Base-by-base conservation (phyloP, 1,284 basidiomycete species). In the Malassezia furfur region DNA sequence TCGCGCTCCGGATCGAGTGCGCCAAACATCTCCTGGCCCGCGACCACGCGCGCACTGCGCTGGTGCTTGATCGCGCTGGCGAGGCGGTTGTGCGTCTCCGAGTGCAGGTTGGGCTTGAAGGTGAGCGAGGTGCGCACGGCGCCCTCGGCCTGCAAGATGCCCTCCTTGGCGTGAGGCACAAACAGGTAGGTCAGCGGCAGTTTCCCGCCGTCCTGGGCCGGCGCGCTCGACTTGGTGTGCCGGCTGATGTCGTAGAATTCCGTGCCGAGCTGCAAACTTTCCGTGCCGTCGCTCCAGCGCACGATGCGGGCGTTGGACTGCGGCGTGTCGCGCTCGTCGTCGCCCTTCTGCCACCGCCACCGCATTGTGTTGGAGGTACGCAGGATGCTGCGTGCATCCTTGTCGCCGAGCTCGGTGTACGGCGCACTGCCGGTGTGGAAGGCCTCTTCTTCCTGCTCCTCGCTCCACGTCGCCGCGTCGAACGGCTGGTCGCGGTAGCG, bases 321-420 rank as follows among this genome's bases (percentile, higher is more conserved):
- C 61, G 84, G 81, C 65, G 78, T 78, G 84, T 84, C 78, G 5
- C 40, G 38, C 5, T 83, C 85, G 38, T 79, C 76, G 54, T 82
- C 80, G 66, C 62, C 83, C 68, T 85, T 85, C 9, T 79, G 78
- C 88, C 90, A 93, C 57, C 85, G 81, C 89, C 89, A 93, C 43
- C 89, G 82, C 31, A 93, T 80, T 2, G 88, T 90, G 74, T 91
- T 91, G 78, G 89, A 87, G 10, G 90, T 87, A 66, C 86, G 86
- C 48, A 91, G 45, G 37, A 71, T 45, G 50, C 64, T 66, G 1
- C 65, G 57, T 30, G 67, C 60, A 31, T 63, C 65, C 34, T 63
- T 50, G 46, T 68, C 65, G 44, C 58, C 52, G 80, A 73, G 86
- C n/a, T 55, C 48, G 35, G 60, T 50, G 30, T 43, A 19, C 14